Evolutionary conservation across 192 early-diverging fungal species (phyloP).

Genomic region (Geosiphon pyriformis): DNA sequence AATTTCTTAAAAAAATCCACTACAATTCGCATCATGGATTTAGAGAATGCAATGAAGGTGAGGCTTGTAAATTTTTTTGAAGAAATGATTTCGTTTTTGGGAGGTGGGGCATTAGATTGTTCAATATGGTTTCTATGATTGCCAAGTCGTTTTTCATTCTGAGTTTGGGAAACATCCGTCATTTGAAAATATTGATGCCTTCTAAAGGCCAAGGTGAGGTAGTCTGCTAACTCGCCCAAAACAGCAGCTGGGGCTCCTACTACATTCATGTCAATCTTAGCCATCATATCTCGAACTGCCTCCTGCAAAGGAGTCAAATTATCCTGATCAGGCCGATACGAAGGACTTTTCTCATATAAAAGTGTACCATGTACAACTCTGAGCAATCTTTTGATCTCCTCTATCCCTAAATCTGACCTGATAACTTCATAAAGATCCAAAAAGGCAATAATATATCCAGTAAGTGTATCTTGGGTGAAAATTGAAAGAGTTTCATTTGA

Average conservation of each 20-base stretch:
- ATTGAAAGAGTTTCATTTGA: constrained; percentile 22
- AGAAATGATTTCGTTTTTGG: background rate
- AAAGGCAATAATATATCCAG: constrained; percentile 56
- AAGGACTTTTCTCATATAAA: constrained; percentile 55
- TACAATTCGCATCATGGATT: constrained; percentile 52
- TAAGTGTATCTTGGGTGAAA: constrained; percentile 73
- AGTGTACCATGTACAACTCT: constrained; percentile 46
- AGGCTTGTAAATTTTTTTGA: constrained; percentile 33
- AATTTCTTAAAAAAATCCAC: constrained; percentile 51
- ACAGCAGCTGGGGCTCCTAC: constrained; percentile 32
- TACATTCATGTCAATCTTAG: constrained; percentile 27
- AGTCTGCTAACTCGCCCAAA: constrained; percentile 38
- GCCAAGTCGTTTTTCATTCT: constrained; percentile 10
- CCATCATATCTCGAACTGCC: constrained; percentile 53
- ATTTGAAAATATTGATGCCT: constrained; percentile 7
- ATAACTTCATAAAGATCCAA: constrained; percentile 58
- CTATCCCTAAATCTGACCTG: constrained; percentile 40
- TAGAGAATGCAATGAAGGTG: constrained; percentile 75
- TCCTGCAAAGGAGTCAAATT: constrained; percentile 58
- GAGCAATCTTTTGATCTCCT: constrained; percentile 47
- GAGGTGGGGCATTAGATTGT: background rate
- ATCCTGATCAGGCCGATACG: constrained; percentile 49
- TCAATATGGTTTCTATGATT: no score
- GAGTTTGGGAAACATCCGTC: constrained; percentile 26
- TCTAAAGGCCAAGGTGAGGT: constrained; percentile 39